Evolutionary conservation across 192 early-diverging fungal genomes (phyloP).

Genomic region (Entophlyctis luteolus): DNA sequence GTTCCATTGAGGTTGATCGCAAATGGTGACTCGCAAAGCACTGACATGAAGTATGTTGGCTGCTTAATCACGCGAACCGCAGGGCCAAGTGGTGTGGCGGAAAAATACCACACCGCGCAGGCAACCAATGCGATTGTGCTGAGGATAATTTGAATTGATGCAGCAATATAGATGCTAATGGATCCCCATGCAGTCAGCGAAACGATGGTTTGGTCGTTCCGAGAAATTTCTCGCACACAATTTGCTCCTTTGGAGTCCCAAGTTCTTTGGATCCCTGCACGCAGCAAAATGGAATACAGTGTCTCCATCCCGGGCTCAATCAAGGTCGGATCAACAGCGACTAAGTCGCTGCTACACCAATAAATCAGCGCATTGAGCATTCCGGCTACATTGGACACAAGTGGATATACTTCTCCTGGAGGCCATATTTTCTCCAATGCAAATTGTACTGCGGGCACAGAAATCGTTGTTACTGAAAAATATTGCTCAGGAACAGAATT

Average conservation of each 20-base stretch:
- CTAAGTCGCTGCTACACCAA: slow-evolving; percentile 14
- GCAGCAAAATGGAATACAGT: slow-evolving; percentile 4
- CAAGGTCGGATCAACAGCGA: slow-evolving; percentile 19
- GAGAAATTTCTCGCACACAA: slow-evolving; percentile 4
- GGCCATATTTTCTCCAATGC: slow-evolving; percentile 3
- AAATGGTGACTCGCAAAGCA: slow-evolving; percentile 24
- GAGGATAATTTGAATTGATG: neutral
- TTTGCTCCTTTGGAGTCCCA: neutral
- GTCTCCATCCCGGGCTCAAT: slow-evolving; percentile 15
- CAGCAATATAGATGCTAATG: neutral
- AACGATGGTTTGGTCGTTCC: slow-evolving; percentile 9
- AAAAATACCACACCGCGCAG: neutral
- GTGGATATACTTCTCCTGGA: neutral
- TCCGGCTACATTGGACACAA: slow-evolving; percentile 14
- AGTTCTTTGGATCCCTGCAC: slow-evolving; percentile 19
- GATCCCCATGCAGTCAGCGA: slow-evolving; percentile 15
- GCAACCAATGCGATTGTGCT: neutral
- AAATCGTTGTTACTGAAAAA: neutral
- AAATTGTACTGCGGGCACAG: neutral
- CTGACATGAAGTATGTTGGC: slow-evolving; percentile 24
- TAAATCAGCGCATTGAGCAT: slow-evolving; percentile 20
- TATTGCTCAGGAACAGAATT: neutral
- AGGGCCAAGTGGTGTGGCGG: slow-evolving; percentile 3
- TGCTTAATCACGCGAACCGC: slow-evolving; percentile 10
- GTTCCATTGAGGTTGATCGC: slow-evolving; percentile 12